Conservation (phyloP, 495 filamentous ascomycete species). For the Podospora pseudoanserina region DNA sequence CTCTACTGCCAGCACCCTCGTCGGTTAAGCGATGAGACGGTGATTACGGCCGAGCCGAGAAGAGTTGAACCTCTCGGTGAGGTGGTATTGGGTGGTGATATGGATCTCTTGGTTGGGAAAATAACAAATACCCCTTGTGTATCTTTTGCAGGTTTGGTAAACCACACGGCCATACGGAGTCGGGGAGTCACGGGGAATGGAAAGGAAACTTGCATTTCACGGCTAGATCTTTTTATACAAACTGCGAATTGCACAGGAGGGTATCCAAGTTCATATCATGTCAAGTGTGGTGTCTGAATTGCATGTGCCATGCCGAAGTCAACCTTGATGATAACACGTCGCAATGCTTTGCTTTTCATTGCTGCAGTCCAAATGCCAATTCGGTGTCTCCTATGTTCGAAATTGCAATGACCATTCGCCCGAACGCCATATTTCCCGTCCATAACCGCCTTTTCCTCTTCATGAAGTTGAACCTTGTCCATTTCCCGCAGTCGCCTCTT, state of each 20-base stretch:
- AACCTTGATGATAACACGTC: too few relatives aligned
- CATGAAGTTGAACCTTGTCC: not conserved
- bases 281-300: not conserved
- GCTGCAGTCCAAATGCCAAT: not conserved
- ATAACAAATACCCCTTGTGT: not conserved
- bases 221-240: slow-evolving; percentile 1
- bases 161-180: slow-evolving; percentile 13
- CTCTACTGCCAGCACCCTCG: slow-evolving; percentile 59
- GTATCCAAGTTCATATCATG: not conserved
- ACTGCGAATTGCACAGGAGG: slow-evolving; percentile 17
- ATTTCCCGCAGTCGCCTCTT: too few relatives aligned
- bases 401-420: not conserved
- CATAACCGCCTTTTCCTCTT: not conserved
- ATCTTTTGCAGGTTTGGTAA: slow-evolving; percentile 12
- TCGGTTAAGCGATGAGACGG: slow-evolving; percentile 50
- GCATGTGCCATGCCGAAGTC: not conserved
- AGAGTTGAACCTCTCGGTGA: slow-evolving; percentile 10
- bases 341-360: not conserved
- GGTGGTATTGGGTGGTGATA: slow-evolving; percentile 13
- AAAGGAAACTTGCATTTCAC: slow-evolving; percentile 35
- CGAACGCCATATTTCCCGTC: not conserved
- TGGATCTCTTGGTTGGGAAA: slow-evolving; percentile 9
- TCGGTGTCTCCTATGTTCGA: not conserved
- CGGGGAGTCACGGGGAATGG: slow-evolving; percentile 29
- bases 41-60: not conserved